A percentile compares a stretch with the other conserved stretches of the same genome.
Evolutionary conservation across 1,139 yeast species (phyloP).

Genomic region (Pichiaceae sp.): DNA sequence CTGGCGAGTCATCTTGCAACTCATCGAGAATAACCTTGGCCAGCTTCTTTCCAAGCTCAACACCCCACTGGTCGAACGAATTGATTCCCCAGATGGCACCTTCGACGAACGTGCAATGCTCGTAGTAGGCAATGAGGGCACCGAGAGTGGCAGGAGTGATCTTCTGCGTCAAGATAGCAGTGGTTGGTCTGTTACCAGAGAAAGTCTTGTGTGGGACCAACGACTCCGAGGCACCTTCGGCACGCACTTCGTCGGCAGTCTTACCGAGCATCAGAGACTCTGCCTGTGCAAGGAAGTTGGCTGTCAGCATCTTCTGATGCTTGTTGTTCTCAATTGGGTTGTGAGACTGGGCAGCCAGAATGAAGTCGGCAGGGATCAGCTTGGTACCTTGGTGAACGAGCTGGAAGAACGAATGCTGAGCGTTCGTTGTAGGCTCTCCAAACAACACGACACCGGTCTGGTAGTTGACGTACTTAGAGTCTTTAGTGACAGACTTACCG

Average conservation of each 20-base stretch:
- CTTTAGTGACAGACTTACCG: conserved; percentile 95
- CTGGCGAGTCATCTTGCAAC: conserved; percentile 52
- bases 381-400: conserved; percentile 98
- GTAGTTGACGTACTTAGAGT: conserved; percentile 82
- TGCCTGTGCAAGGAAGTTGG: conserved; percentile 96
- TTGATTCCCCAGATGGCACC: conserved; percentile 99
- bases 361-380: conserved; percentile 93
- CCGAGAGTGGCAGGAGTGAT: conserved; percentile 96
- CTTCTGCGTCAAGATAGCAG: conserved; percentile 90
- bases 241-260: conserved; percentile 71
- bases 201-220: conserved; percentile 93
- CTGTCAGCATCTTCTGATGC: conserved; percentile 96
- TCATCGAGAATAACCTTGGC: conserved; percentile 94
- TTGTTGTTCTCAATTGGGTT: conserved; percentile 91
- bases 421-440: conserved; percentile 98
- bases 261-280: conserved; percentile 98
- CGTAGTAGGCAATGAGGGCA: conserved; percentile 94
- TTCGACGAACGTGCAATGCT: conserved; percentile 92
- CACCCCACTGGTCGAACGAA: conserved; percentile 99
- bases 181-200: conserved; percentile 98
- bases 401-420: conserved; percentile 99
- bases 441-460: conserved; percentile 92
- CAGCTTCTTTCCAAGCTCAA: conserved; percentile 94
- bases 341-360: conserved; percentile 94
- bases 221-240: conserved; percentile 82